Evolutionary conservation across 495 filamentous ascomycete genomes (phyloP).

Genomic region (Cudoniella acicularis): DNA sequence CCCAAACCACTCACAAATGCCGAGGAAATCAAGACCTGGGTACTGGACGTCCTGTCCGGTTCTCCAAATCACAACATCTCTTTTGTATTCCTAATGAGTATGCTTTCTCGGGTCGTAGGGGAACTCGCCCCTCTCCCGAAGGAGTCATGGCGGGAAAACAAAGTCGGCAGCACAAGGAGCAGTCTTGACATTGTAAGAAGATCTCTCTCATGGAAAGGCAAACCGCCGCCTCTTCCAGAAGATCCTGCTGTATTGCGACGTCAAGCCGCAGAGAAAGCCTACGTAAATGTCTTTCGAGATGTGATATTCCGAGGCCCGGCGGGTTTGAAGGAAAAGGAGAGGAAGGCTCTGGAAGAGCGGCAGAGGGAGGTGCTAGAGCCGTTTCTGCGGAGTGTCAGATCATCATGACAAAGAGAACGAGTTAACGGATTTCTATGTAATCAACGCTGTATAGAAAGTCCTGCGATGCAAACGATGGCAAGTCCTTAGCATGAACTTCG

Average conservation of each 20-base stretch:
- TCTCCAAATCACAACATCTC: slow-evolving; percentile 77
- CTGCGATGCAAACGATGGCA: too few relatives aligned
- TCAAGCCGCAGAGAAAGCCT: slow-evolving; percentile 38
- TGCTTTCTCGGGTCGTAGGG: slow-evolving; percentile 51
- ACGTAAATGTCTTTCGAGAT: slow-evolving; percentile 43
- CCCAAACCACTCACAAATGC: slow-evolving; percentile 43
- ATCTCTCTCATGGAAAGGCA: slow-evolving; percentile 22
- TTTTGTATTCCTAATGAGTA: slow-evolving; percentile 80
- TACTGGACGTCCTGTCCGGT: slow-evolving; percentile 68
- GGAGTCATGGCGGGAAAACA: slow-evolving; percentile 19
- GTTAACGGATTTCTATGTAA: too few relatives aligned
- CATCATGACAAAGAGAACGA: too few relatives aligned
- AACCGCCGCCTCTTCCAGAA: slow-evolving; percentile 30
- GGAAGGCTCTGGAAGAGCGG: slow-evolving; percentile 26
- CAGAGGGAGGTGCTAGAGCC: slow-evolving; percentile 42
- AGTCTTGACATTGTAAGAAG: slow-evolving; percentile 37
- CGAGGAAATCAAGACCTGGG: slow-evolving; percentile 64
- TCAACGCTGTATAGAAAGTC: too few relatives aligned
- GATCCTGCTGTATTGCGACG: slow-evolving; percentile 28
- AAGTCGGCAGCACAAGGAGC: slow-evolving; percentile 30
- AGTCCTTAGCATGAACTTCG: too few relatives aligned
- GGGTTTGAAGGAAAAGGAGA: slow-evolving; percentile 38
- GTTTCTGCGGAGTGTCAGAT: slow-evolving; percentile 26
- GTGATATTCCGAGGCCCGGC: slow-evolving; percentile 40
- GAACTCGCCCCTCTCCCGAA: slow-evolving; percentile 43